Percentiles rank a stretch among this genome's conserved stretches.
Evolutionary conservation across 768 basidiomycete genomes (phyloP).

Genomic region (Boletus vinaceobasis): DNA sequence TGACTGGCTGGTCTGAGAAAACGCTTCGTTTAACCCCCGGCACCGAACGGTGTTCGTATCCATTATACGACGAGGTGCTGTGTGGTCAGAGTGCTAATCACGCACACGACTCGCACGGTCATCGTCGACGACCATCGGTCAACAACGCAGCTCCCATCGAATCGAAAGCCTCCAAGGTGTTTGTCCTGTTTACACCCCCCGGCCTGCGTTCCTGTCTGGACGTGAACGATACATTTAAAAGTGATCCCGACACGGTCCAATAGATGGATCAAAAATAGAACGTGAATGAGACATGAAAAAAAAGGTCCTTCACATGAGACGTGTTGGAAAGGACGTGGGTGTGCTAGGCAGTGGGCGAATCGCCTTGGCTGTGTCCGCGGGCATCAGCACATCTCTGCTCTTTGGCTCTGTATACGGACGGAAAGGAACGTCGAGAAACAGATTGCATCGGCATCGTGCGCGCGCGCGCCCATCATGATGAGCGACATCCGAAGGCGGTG

Average conservation of each 20-base stretch:
- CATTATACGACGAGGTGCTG: neutral
- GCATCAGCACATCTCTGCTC: neutral
- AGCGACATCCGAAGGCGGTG: neutral
- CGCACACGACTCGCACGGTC: neutral
- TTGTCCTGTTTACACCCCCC: neutral
- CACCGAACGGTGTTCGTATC: neutral
- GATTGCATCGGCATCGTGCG: neutral
- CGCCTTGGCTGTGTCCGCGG: slow-evolving; percentile 8
- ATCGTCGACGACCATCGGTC: neutral
- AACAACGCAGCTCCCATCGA: neutral
- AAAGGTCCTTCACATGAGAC: neutral
- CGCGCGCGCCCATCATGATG: neutral
- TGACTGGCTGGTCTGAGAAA: neutral
- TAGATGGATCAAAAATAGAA: neutral
- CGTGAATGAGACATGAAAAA: neutral
- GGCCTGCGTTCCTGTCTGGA: neutral
- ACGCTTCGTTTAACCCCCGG: neutral
- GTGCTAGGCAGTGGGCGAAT: slow-evolving; percentile 2
- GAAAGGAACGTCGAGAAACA: neutral
- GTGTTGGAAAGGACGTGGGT: neutral
- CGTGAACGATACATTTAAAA: neutral
- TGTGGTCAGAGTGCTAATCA: neutral
- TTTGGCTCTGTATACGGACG: too few species aligned
- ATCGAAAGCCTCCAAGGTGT: neutral
- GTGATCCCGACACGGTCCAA: neutral